Evolutionary conservation across 2,329 filamentous ascomycete genomes (phyloP).

Genomic region (Arthrobotrys entomopaga): DNA sequence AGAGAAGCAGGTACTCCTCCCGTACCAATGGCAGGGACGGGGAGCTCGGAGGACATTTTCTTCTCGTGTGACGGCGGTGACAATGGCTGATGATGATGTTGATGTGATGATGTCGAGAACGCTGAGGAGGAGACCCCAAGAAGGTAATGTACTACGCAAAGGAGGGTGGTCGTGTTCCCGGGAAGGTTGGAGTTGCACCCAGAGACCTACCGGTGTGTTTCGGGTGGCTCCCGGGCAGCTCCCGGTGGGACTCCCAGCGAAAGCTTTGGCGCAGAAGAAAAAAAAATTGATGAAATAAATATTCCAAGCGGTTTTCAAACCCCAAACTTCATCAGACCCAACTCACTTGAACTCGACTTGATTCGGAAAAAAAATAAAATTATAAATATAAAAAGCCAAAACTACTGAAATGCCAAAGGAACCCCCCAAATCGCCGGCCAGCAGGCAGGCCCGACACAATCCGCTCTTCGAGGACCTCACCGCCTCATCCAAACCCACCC

Average conservation of each 20-base stretch:
- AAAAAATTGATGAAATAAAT: background rate
- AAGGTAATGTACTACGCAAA: background rate
- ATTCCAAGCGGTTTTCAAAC: background rate
- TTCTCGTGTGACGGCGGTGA: slow-evolving; percentile 1
- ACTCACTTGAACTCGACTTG: no score
- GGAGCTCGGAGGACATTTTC: slow-evolving; percentile 38
- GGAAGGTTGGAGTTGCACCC: slow-evolving; percentile 37
- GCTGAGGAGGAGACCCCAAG: background rate
- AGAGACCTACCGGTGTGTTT: background rate
- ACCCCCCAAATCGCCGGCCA: slow-evolving; percentile 47
- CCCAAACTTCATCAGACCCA: background rate
- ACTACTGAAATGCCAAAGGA: slow-evolving; percentile 43
- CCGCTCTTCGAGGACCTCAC: slow-evolving; percentile 89
- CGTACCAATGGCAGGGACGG: slow-evolving; percentile 35
- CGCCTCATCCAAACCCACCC: slow-evolving; percentile 69
- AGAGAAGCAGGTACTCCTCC: slow-evolving; percentile 16
- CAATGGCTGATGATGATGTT: background rate
- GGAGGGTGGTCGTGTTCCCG: background rate
- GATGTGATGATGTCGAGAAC: background rate
- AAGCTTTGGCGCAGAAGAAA: background rate
- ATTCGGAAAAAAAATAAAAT: no score
- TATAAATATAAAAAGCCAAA: background rate
- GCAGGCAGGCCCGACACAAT: slow-evolving; percentile 76
- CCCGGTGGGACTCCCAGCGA: background rate
- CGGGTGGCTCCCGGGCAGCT: background rate